Evolutionary conservation across 192 early-diverging fungal genomes (phyloP).

Genomic region (Jimgerdemannia lactiflua): DNA sequence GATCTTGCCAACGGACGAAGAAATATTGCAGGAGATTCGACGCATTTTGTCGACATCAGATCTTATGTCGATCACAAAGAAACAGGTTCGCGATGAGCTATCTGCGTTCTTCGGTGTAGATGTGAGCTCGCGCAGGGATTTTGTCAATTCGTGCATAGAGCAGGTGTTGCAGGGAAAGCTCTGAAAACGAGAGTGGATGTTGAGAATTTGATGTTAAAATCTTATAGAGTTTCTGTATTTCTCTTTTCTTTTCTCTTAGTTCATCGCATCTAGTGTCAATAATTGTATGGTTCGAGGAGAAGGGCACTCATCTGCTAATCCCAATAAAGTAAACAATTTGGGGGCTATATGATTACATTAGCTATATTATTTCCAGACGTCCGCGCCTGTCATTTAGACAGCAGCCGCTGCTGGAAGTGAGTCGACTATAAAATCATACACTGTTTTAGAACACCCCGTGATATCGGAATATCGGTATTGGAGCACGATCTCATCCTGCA

Average conservation of each 20-base stretch:
- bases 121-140: conserved; percentile 56
- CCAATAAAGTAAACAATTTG: no score
- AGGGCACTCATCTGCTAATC: no score
- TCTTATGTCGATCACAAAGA: conserved; percentile 75
- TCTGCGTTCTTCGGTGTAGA: conserved; percentile 66
- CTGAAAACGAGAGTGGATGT: neutral
- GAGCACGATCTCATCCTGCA: no score
- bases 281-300: no score
- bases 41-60: conserved; percentile 67
- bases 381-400: no score
- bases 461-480: no score
- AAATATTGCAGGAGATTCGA: conserved; percentile 69
- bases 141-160: conserved; percentile 74
- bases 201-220: neutral
- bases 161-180: conserved; percentile 26
- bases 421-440: no score
- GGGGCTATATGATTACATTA: no score
- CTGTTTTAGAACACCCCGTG: no score
- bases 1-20: conserved; percentile 67
- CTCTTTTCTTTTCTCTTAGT: neutral
- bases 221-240: neutral
- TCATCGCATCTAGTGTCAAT: no score
- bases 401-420: no score
- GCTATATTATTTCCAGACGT: no score
- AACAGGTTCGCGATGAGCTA: conserved; percentile 73